Conservation (phyloP, 192 early-diverging fungal species). For the Borealophlyctis nickersoniae region DNA sequence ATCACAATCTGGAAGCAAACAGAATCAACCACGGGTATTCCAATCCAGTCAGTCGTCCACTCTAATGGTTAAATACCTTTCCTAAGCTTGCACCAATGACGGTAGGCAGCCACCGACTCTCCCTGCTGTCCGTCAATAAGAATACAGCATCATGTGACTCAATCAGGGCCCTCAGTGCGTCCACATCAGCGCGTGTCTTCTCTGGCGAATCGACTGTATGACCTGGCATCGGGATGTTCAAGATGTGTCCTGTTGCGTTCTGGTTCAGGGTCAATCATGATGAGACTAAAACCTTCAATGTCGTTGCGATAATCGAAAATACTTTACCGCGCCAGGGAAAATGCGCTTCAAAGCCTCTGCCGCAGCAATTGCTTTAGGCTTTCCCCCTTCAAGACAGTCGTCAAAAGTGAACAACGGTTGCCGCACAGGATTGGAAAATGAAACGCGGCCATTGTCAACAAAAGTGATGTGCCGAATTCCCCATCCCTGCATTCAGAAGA, state of each 20-base stretch:
- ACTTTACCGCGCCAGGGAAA: conserved; percentile 78
- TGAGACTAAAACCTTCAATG: background rate
- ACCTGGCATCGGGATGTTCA: conserved; percentile 97
- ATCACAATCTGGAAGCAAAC: conserved; percentile 65
- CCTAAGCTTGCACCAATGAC: conserved; percentile 66
- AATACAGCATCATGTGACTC: conserved; percentile 80
- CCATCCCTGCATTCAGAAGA: conserved; percentile 69
- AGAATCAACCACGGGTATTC: background rate
- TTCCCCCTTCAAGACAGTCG: conserved; percentile 83
- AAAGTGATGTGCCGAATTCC: conserved; percentile 91
- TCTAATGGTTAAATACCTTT: conserved; percentile 44
- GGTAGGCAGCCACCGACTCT: conserved; percentile 94
- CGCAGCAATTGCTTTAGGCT: conserved; percentile 83
- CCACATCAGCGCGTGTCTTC: conserved; percentile 33
- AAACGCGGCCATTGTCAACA: conserved; percentile 87
- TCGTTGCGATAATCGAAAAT: background rate
- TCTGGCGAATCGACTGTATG: conserved; percentile 53
- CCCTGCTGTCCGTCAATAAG: conserved; percentile 90
- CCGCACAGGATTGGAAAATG: conserved; percentile 93
- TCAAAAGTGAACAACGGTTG: conserved; percentile 91
- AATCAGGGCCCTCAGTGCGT: conserved; percentile 63
- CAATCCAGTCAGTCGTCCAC: background rate
- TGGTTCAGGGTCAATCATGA: conserved; percentile 26
- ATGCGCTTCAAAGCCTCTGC: conserved; percentile 70
- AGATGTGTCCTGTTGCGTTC: conserved; percentile 63